Conservation (phyloP, 768 basidiomycete genomes). For the Tylopilus intermedius region DNA sequence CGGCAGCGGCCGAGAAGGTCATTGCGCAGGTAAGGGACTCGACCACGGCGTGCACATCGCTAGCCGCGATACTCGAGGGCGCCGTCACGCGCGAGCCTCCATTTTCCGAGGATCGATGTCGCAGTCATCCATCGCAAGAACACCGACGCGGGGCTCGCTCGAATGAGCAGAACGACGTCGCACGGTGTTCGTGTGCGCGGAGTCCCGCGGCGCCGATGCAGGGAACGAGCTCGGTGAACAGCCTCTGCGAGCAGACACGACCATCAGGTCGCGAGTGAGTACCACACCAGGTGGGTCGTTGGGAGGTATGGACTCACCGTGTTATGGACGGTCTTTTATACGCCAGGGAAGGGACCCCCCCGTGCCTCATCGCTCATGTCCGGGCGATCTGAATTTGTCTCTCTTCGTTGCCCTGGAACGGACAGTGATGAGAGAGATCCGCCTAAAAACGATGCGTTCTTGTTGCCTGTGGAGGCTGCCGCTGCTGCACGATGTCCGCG, state of each 20-base stretch:
- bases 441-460: neutral
- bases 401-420: slow-evolving; percentile 1
- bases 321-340: slow-evolving; percentile 15
- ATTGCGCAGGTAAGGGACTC: no score
- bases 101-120: slow-evolving; percentile 45
- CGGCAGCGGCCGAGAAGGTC: no score
- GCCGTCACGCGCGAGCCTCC: slow-evolving; percentile 15
- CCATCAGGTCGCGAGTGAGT: neutral
- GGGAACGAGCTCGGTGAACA: slow-evolving; percentile 17
- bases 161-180: slow-evolving; percentile 21
- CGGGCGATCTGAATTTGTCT: neutral
- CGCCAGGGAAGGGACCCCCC: neutral
- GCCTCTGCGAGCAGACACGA: slow-evolving; percentile 4
- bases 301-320: slow-evolving; percentile 11
- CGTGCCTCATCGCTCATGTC: slow-evolving; percentile 1
- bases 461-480: neutral
- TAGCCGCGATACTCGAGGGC: slow-evolving; percentile 10
- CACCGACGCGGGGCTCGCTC: slow-evolving; percentile 29
- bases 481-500: slow-evolving; percentile 9
- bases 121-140: slow-evolving; percentile 81
- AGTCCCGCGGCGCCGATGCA: slow-evolving; percentile 31
- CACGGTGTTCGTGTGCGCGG: slow-evolving; percentile 30
- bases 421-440: slow-evolving; percentile 7
- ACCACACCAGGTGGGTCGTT: neutral
- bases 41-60: neutral